Percentiles rank a stretch among this genome's conserved stretches.
phyloP scores from a whole-genome alignment of 2,329 filamentous ascomycete genomes.

The Botryotinia globosa region DNA sequence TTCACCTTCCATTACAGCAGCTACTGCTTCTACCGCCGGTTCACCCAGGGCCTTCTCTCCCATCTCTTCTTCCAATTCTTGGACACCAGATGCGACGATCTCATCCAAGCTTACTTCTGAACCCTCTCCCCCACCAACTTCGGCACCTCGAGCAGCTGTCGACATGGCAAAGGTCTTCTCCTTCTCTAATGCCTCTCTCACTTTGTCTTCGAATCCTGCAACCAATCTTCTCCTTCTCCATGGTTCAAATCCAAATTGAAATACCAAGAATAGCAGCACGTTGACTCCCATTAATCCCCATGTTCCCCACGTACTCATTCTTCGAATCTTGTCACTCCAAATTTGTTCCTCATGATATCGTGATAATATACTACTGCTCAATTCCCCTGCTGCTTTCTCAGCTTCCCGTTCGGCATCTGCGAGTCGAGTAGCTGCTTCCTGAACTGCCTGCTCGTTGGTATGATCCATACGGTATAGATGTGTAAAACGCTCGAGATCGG shows the following conservation, averaged over 20 bases:
- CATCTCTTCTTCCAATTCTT: slow-evolving; percentile 30
- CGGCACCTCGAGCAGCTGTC: slow-evolving; percentile 18
- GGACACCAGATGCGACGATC: slow-evolving; percentile 28
- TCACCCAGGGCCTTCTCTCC: slow-evolving; percentile 18
- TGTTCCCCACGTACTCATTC: slow-evolving; percentile 97
- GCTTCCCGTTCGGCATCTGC: slow-evolving; percentile 74
- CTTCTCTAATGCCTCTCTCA: slow-evolving; percentile 58
- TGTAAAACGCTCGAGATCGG: slow-evolving; percentile 92
- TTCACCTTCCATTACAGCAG: slow-evolving; percentile 27
- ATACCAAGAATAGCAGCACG: slow-evolving; percentile 79
- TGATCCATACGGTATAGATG: slow-evolving; percentile 89
- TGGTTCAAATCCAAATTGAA: slow-evolving; percentile 88
- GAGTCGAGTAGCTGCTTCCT: slow-evolving; percentile 67
- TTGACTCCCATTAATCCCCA: slow-evolving; percentile 98
- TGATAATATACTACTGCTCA: slow-evolving; percentile 80
- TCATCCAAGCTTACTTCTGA: slow-evolving; percentile 27
- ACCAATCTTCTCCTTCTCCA: slow-evolving; percentile 83
- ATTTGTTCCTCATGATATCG: slow-evolving; percentile 99
- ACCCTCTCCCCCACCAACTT: slow-evolving; percentile 9
- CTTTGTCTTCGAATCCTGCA: slow-evolving; percentile 76
- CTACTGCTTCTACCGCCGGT: slow-evolving; percentile 31
- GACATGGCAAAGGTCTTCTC: slow-evolving; percentile 26
- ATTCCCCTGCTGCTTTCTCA: slow-evolving; percentile 69
- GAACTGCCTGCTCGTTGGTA: slow-evolving; percentile 82
- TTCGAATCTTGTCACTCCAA: slow-evolving; percentile 94